Conservation (phyloP, 1,139 yeast genomes). For the Zygosaccharomyces sapae region DNA sequence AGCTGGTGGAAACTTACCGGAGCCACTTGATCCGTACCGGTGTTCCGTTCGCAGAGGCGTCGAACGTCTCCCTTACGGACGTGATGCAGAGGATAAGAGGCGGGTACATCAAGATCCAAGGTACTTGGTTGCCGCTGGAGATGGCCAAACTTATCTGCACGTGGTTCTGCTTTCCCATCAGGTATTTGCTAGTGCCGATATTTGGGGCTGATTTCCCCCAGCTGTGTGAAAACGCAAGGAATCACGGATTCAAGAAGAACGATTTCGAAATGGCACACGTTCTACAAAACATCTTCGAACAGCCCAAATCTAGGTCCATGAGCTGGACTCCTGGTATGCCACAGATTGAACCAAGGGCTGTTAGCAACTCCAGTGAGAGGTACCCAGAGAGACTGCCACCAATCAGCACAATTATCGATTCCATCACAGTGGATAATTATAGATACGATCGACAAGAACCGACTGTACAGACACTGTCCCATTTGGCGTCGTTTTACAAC, state of each 20-base stretch:
- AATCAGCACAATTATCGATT: slow-evolving; percentile 18
- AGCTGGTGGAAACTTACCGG: slow-evolving; percentile 53
- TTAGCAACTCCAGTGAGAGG: slow-evolving; percentile 3
- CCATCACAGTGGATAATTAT: slow-evolving; percentile 9
- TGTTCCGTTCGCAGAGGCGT: slow-evolving; percentile 17
- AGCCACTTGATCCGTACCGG: slow-evolving; percentile 42
- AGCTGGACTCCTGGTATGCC: slow-evolving; percentile 2
- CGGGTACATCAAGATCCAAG: slow-evolving; percentile 89
- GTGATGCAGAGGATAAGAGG: slow-evolving; percentile 78
- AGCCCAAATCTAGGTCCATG: slow-evolving; percentile 3
- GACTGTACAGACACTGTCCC: slow-evolving; percentile 23
- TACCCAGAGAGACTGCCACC: slow-evolving; percentile 15
- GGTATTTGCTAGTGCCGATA: slow-evolving; percentile 72
- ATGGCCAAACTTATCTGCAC: slow-evolving; percentile 66
- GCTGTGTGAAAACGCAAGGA: slow-evolving; percentile 44
- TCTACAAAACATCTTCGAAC: slow-evolving; percentile 15
- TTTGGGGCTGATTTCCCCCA: slow-evolving; percentile 74
- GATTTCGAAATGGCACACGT: slow-evolving; percentile 18
- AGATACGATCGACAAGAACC: slow-evolving; percentile 15
- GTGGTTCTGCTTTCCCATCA: slow-evolving; percentile 71
- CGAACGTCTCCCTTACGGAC: slow-evolving; percentile 23
- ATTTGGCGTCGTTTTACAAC: slow-evolving; percentile 27
- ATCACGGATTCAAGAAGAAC: slow-evolving; percentile 3
- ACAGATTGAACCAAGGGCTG: not conserved
- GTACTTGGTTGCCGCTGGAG: slow-evolving; percentile 84